Evolutionary conservation across 2,329 filamentous ascomycete genomes (phyloP).

Genomic region (Colletotrichum cordylinicola): DNA sequence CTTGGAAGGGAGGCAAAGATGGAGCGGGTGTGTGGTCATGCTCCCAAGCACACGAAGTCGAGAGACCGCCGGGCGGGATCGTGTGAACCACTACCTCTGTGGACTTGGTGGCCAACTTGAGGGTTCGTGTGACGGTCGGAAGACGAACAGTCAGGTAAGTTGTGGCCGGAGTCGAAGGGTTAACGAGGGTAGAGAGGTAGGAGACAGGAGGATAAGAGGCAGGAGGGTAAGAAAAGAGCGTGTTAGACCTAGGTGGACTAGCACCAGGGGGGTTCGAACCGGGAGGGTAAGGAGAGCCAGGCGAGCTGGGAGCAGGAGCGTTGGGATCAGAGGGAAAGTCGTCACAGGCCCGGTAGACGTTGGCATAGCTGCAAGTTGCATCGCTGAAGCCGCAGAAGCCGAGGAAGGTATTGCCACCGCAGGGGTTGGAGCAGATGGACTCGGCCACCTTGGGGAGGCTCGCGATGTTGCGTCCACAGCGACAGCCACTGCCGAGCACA

Average conservation of each 20-base stretch:
- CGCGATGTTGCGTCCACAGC: constrained; percentile 9
- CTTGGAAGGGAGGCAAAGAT: background rate
- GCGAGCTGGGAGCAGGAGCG: background rate
- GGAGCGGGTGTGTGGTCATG: background rate
- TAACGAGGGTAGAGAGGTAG: background rate
- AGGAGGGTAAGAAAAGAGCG: background rate
- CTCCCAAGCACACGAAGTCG: background rate
- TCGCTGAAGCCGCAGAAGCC: constrained; percentile 7
- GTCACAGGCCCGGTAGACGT: constrained; percentile 10
- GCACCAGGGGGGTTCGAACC: background rate
- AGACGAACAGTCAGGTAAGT: constrained; percentile 6
- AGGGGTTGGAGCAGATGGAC: constrained; percentile 3
- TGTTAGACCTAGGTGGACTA: background rate
- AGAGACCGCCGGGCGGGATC: background rate
- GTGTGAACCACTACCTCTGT: background rate
- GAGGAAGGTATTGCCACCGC: background rate
- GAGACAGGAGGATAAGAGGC: background rate
- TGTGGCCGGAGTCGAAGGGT: background rate
- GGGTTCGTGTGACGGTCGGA: constrained; percentile 11
- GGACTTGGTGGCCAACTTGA: constrained; percentile 3
- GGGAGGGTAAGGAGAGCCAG: background rate
- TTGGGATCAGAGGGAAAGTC: background rate
- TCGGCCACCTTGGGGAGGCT: constrained; percentile 1
- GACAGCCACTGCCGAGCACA: constrained; percentile 1
- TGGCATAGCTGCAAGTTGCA: constrained; percentile 3